Conservation (phyloP, 192 early-diverging fungal genomes). For the Coemansia aciculifera region DNA sequence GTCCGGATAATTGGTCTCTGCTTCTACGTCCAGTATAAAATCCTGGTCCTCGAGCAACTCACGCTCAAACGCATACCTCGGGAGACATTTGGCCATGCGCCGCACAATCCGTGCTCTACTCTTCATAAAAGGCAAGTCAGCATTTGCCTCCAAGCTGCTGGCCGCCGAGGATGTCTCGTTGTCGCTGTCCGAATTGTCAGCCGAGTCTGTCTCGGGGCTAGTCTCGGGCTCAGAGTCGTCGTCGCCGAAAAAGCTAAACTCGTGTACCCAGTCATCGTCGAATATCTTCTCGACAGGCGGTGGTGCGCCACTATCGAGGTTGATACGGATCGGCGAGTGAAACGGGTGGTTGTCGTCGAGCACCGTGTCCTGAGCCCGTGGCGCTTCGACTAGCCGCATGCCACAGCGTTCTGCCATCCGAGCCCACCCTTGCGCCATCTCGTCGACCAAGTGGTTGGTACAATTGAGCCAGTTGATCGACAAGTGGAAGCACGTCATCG, state of each 20-base stretch:
- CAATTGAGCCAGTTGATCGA: conserved; percentile 96
- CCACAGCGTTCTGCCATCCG: conserved; percentile 83
- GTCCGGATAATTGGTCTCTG: conserved; percentile 71
- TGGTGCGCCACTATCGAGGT: conserved; percentile 59
- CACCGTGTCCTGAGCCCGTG: conserved; percentile 49
- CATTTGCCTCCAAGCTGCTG: background rate
- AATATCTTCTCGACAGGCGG: conserved; percentile 60
- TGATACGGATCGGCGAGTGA: conserved; percentile 70
- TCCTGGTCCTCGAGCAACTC: conserved; percentile 77
- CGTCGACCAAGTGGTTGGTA: conserved; percentile 84
- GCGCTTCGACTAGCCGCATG: conserved; percentile 86
- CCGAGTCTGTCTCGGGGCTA: background rate
- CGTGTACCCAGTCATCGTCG: conserved; percentile 33
- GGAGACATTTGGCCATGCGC: conserved; percentile 37
- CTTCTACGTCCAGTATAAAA: conserved; percentile 94
- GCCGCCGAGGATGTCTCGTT: background rate
- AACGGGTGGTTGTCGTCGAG: conserved; percentile 88
- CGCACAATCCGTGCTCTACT: conserved; percentile 13
- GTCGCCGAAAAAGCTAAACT: conserved; percentile 32
- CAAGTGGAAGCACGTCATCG: conserved; percentile 87
- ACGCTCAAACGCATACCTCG: conserved; percentile 70
- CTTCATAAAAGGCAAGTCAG: background rate
- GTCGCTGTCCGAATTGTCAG: conserved; percentile 5
- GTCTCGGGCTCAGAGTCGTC: conserved; percentile 33
- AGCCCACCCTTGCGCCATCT: conserved; percentile 78